These are phyloP conservation scores for Parastagonospora nodorum DNA, from an alignment of 2,329 filamentous ascomycete genomes.

Conservation along the genomic window DNA sequence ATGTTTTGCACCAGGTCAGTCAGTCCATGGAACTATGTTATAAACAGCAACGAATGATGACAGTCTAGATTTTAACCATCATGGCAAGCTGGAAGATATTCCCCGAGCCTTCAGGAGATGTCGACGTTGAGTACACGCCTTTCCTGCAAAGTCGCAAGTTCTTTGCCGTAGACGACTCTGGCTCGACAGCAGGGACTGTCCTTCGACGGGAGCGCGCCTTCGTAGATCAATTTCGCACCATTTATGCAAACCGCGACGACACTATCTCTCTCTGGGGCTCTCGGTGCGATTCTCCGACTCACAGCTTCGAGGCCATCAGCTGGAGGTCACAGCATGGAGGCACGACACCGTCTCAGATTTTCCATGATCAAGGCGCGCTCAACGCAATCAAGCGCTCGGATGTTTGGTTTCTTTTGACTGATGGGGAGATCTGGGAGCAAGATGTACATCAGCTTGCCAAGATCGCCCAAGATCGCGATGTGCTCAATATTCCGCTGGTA, in stretches of 20 bases:
- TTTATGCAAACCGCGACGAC: conserved; percentile 13
- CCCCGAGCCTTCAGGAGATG: conserved; percentile 5
- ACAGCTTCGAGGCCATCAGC: conserved; percentile 2
- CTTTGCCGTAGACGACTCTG: conserved; percentile 42
- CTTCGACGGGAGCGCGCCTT: conserved; percentile 20
- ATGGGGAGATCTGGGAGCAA: conserved; percentile 31
- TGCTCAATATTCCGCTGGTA: conserved; percentile 27
- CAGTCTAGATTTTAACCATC: not conserved
- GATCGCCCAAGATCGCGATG: conserved; percentile 18
- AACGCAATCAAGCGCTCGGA: conserved; percentile 28
- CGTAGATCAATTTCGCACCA: conserved; percentile 16
- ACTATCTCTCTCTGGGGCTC: conserved; percentile 27
- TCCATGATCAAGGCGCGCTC: conserved; percentile 20
- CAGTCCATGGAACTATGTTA: not conserved
- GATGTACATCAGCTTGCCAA: conserved; percentile 27
- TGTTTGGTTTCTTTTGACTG: conserved; percentile 40
- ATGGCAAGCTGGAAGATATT: conserved; percentile 24
- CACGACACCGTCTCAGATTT: conserved; percentile 26
- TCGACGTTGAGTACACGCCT: conserved; percentile 11
- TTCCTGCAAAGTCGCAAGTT: conserved; percentile 28
- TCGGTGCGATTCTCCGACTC: conserved; percentile 20
- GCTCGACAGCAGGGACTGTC: conserved; percentile 29
- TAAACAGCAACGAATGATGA: not conserved
- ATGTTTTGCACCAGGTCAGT: not conserved
- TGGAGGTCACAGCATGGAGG: conserved; percentile 23